Conservation (phyloP, 768 basidiomycete species). For the Saitozyma sp. region DNA sequence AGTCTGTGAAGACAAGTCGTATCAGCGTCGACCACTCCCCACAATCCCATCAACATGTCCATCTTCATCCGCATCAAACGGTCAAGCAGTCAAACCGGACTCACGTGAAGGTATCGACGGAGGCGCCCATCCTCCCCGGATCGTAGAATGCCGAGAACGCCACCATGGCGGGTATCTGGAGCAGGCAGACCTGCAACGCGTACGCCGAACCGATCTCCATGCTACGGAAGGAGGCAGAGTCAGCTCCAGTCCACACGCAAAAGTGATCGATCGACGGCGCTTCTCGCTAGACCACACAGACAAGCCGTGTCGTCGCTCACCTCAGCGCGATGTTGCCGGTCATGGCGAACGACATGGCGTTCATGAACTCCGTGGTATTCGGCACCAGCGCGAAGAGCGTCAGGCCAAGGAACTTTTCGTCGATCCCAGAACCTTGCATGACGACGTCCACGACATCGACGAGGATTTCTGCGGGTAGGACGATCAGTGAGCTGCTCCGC, state of each 20-base stretch:
- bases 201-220: conserved; percentile 99
- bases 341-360: conserved; percentile 95
- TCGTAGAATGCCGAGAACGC: conserved; percentile 96
- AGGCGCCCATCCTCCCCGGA: conserved; percentile 78
- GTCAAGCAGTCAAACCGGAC: conserved; percentile 49
- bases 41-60: not conserved
- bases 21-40: conserved; percentile 1
- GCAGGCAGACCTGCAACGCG: conserved; percentile 92
- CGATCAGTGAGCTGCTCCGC: not conserved
- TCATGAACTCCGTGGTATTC: conserved; percentile 99
- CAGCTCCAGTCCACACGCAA: conserved; percentile 6
- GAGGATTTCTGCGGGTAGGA: conserved; percentile 68
- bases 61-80: not conserved
- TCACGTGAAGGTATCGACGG: conserved; percentile 89
- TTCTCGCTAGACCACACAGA: conserved; percentile 1
- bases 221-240: conserved; percentile 55
- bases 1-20: conserved; percentile 60
- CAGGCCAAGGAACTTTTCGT: conserved; percentile 96
- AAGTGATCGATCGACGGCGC: not conserved
- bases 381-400: conserved; percentile 96
- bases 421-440: conserved; percentile 82
- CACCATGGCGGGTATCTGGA: conserved; percentile 98
- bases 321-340: conserved; percentile 95
- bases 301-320: conserved; percentile 55
- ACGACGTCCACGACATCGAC: conserved; percentile 95